Evolutionary conservation across 179 eudicot species (phyloP).

Genomic region (Pouteria campechiana): DNA sequence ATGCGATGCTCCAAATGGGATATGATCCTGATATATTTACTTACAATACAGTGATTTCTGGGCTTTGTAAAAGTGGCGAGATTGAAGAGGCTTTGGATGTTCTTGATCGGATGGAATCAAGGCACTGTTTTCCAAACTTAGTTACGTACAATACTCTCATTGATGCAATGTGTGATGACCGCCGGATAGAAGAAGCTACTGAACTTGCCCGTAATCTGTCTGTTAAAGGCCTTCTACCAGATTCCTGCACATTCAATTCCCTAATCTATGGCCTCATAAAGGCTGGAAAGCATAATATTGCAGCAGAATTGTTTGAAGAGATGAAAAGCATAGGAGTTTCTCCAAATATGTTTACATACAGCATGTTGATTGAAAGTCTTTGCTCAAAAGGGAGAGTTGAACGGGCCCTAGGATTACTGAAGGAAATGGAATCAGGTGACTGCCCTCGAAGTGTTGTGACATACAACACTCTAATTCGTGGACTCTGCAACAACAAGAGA

Average conservation of each 20-base stretch:
- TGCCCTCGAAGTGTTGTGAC: constrained; percentile 70
- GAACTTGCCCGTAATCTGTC: constrained; percentile 57
- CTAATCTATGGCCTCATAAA: constrained; percentile 89
- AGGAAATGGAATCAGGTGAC: constrained; percentile 84
- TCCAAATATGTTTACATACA: constrained; percentile 85
- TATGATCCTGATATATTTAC: constrained; percentile 67
- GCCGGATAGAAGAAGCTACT: constrained; percentile 70
- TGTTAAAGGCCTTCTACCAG: constrained; percentile 61
- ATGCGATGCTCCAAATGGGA: constrained; percentile 81
- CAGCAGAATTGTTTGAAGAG: constrained; percentile 55
- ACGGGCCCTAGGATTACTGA: constrained; percentile 49
- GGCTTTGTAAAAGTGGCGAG: constrained; percentile 64
- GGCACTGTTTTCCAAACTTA: constrained; percentile 60
- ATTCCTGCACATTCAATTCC: constrained; percentile 82
- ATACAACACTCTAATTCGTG: constrained; percentile 68
- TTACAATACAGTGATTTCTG: constrained; percentile 70
- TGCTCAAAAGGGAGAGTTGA: constrained; percentile 56
- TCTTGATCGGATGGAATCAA: constrained; percentile 71
- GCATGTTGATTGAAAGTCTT: constrained; percentile 62
- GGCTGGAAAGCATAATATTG: constrained; percentile 35
- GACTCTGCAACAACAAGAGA: constrained; percentile 68
- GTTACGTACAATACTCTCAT: constrained; percentile 78
- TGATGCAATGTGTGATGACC: constrained; percentile 73
- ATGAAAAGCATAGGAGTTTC: constrained; percentile 71
- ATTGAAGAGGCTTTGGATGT: constrained; percentile 77